phyloP scores from a whole-genome alignment of 164 flowering plant genomes.

The Tetracentron sinense region DNA sequence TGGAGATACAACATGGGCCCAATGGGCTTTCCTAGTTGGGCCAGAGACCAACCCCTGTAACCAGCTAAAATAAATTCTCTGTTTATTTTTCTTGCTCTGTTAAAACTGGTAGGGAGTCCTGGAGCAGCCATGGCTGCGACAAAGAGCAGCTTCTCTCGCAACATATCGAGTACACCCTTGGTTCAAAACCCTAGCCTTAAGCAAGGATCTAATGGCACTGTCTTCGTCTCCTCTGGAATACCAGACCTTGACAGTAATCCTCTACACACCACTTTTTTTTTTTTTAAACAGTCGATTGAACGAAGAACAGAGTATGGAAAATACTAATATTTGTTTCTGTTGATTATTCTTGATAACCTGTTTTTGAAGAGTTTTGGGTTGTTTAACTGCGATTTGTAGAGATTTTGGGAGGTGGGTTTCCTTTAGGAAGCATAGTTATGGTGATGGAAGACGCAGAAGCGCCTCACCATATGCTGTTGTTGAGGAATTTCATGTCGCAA shows the following conservation, averaged over 20 bases:
- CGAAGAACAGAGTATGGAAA: no score
- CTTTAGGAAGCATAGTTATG: conserved; percentile 79
- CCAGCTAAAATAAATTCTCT: no score
- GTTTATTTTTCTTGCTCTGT: no score
- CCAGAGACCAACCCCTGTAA: no score
- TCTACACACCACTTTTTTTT: neutral
- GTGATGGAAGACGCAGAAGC: conserved; percentile 97
- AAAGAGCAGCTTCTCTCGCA: conserved; percentile 77
- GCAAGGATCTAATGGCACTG: conserved; percentile 69
- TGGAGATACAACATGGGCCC: no score
- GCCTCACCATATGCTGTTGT: conserved; percentile 88
- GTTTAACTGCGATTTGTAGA: conserved; percentile 29
- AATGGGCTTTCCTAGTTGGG: no score
- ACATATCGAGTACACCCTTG: conserved; percentile 27
- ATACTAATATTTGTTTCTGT: neutral
- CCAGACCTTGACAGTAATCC: conserved; percentile 85
- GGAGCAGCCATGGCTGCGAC: conserved; percentile 40
- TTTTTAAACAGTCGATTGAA: no score
- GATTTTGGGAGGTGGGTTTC: conserved; percentile 92
- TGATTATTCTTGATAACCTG: neutral
- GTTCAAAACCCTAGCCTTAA: conserved; percentile 60
- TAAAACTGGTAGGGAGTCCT: neutral
- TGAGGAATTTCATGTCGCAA: conserved; percentile 95
- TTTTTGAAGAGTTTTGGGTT: conserved; percentile 4
- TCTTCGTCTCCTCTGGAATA: conserved; percentile 81